Evolutionary conservation across 1,139 yeast species (phyloP).

Genomic region (Protomyces inundatus): DNA sequence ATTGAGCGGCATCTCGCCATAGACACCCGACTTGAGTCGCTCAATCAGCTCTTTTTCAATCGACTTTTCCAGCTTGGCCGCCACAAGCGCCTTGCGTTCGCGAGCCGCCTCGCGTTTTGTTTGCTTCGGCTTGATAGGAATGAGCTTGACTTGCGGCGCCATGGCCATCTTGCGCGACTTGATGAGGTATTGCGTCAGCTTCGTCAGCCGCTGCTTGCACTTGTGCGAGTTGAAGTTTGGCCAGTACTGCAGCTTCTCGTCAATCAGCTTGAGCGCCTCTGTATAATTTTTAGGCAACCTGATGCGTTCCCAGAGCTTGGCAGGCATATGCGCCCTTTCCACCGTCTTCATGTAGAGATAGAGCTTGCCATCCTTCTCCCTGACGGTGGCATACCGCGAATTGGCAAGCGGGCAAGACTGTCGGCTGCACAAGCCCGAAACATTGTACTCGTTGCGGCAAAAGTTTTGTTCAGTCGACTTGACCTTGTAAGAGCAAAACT

Average conservation of each 20-base stretch:
- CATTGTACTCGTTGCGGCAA: conserved; percentile 65
- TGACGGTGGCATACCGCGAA: conserved; percentile 91
- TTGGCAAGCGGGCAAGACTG: conserved; percentile 95
- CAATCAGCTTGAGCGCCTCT: conserved; percentile 80
- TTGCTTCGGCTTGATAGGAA: conserved; percentile 87
- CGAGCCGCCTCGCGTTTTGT: conserved; percentile 88
- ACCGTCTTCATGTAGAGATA: conserved; percentile 95
- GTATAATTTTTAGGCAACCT: conserved; percentile 81
- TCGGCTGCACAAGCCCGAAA: conserved; percentile 79
- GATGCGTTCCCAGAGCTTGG: conserved; percentile 89
- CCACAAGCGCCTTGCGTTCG: conserved; percentile 92
- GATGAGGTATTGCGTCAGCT: conserved; percentile 90
- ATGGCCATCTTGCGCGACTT: conserved; percentile 92
- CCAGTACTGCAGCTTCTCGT: conserved; percentile 84
- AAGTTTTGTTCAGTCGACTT: conserved; percentile 38
- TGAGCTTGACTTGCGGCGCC: conserved; percentile 85
- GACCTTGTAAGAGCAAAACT: conserved; percentile 81
- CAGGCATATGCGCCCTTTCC: conserved; percentile 93
- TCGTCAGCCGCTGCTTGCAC: conserved; percentile 90
- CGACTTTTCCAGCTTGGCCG: conserved; percentile 93
- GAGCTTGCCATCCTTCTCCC: conserved; percentile 77
- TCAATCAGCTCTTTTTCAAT: conserved; percentile 92
- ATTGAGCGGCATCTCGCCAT: conserved; percentile 94
- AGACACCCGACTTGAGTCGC: conserved; percentile 93
- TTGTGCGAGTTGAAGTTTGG: conserved; percentile 84